Conservation (phyloP, 352 stramenopile species). For the Phytopythium oedochilum region DNA sequence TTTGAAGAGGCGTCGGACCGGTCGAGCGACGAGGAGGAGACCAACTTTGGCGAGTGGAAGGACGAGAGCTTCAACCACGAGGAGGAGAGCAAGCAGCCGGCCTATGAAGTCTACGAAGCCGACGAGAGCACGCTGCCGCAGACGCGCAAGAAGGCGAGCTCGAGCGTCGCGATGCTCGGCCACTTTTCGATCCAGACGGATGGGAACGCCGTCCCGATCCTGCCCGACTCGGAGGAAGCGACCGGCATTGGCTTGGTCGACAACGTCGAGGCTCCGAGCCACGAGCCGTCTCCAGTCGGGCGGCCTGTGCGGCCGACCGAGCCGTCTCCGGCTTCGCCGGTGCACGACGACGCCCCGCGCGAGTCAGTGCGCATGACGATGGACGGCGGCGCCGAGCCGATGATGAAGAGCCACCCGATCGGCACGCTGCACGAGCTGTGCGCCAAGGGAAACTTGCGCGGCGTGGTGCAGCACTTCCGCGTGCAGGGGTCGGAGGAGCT, state of each 20-base stretch:
- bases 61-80: conserved; percentile 31
- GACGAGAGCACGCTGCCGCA: conserved; percentile 15
- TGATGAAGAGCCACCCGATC: conserved; percentile 78
- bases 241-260: conserved; percentile 52
- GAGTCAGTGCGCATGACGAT: conserved; percentile 70
- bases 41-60: conserved; percentile 23
- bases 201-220: conserved; percentile 39
- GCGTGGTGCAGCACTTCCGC: conserved; percentile 68
- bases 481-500: conserved; percentile 65
- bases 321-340: conserved; percentile 15
- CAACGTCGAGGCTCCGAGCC: conserved; percentile 35
- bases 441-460: conserved; percentile 74
- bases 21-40: conserved; percentile 15
- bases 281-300: conserved; percentile 23
- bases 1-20: conserved; percentile 34
- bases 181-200: conserved; percentile 65
- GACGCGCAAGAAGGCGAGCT: conserved; percentile 44
- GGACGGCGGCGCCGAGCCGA: conserved; percentile 50
- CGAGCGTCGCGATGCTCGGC: conserved; percentile 67
- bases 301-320: conserved; percentile 35
- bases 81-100: conserved; percentile 16
- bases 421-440: conserved; percentile 78
- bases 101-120: conserved; percentile 8
- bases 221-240: conserved; percentile 46
- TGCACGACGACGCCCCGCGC: conserved; percentile 39